Evolutionary conservation across 495 filamentous ascomycete genomes (phyloP).

Genomic region (Lentithecium fluviatile): DNA sequence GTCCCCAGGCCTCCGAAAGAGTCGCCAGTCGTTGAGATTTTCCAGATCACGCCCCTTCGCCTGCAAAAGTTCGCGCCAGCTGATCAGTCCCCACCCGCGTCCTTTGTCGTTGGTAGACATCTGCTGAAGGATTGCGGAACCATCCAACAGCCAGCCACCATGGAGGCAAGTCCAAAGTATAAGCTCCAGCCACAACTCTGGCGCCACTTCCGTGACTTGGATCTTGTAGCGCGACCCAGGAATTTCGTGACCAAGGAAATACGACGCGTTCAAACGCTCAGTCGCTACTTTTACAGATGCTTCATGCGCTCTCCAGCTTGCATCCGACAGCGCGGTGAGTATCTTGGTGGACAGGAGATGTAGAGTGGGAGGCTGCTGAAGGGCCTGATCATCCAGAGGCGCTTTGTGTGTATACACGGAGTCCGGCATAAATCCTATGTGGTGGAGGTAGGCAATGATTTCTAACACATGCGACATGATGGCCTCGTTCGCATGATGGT

Average conservation of each 20-base stretch:
- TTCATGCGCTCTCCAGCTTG: slow-evolving; percentile 58
- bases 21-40: slow-evolving; percentile 9
- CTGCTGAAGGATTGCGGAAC: slow-evolving; percentile 50
- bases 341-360: slow-evolving; percentile 58
- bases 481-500: slow-evolving; percentile 39
- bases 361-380: slow-evolving; percentile 58
- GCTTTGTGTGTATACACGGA: slow-evolving; percentile 55
- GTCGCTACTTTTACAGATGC: slow-evolving; percentile 48
- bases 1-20: background rate
- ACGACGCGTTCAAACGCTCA: slow-evolving; percentile 45
- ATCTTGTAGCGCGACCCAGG: slow-evolving; percentile 54
- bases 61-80: slow-evolving; percentile 42
- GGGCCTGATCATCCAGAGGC: slow-evolving; percentile 39
- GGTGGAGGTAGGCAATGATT: slow-evolving; percentile 61
- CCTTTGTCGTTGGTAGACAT: slow-evolving; percentile 38
- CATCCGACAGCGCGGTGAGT: slow-evolving; percentile 61
- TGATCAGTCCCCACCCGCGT: slow-evolving; percentile 38
- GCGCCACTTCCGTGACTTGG: slow-evolving; percentile 53
- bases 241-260: slow-evolving; percentile 48
- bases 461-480: slow-evolving; percentile 49
- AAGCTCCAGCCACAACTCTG: slow-evolving; percentile 65
- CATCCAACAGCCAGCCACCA: slow-evolving; percentile 57
- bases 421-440: slow-evolving; percentile 56
- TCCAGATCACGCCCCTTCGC: slow-evolving; percentile 5
- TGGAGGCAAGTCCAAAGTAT: slow-evolving; percentile 68